These are phyloP conservation scores for Claviceps spartinae DNA, from an alignment of 2,329 filamentous ascomycete species.

Conservation along the genomic window DNA sequence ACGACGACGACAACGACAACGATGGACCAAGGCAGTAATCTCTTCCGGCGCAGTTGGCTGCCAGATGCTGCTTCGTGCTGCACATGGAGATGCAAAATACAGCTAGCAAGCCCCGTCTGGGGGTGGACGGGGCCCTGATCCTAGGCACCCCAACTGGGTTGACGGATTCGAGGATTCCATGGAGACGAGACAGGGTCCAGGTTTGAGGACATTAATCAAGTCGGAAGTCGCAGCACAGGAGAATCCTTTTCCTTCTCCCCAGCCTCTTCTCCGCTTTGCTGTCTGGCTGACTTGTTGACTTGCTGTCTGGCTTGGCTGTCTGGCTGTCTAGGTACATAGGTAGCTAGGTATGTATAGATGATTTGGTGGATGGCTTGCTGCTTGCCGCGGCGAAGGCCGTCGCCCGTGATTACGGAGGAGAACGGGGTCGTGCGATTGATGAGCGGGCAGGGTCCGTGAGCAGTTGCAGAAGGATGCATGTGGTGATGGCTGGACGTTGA, in stretches of 20 bases:
- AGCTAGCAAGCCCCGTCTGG: conserved; percentile 1
- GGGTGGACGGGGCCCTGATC: conserved; percentile 2
- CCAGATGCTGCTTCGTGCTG: background rate
- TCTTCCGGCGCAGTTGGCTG: background rate
- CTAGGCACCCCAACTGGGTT: conserved; percentile 1
- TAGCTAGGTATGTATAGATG: background rate
- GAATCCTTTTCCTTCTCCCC: background rate
- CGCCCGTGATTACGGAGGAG: background rate
- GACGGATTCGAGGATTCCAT: conserved; percentile 4
- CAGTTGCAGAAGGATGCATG: background rate
- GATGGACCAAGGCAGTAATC: background rate
- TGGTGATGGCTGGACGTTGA: background rate
- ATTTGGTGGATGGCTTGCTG: background rate
- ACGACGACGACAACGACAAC: background rate
- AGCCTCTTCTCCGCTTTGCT: background rate
- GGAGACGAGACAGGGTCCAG: conserved; percentile 7
- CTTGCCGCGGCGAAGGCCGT: background rate
- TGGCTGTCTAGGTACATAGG: background rate
- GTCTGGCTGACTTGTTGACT: background rate
- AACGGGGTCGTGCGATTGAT: background rate
- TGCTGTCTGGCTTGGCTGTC: background rate
- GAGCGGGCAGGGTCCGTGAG: background rate
- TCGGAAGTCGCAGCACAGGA: conserved; percentile 3
- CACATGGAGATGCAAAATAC: background rate
- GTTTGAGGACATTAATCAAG: conserved; percentile 3